A percentile compares a stretch with the other conserved stretches of the same genome.
phyloP scores from a whole-genome alignment of 1,284 basidiomycete species.

The Irpex sp. region DNA sequence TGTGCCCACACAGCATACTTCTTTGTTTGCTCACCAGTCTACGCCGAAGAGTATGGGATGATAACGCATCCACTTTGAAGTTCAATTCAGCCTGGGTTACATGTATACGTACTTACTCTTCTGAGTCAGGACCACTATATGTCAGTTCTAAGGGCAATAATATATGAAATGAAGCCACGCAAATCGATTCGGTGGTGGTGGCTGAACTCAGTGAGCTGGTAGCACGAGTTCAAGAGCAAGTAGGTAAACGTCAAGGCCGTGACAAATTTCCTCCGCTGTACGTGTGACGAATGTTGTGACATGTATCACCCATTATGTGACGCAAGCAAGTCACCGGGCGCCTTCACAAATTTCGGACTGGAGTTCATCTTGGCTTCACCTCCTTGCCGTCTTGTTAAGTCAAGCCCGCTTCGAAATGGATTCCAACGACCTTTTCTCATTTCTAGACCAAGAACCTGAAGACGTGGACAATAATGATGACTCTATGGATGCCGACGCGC shows the following conservation, averaged over 20 bases:
- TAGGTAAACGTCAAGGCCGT: neutral
- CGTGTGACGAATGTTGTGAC: neutral
- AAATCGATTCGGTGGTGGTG: too few species aligned
- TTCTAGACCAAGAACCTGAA: constrained; percentile 32
- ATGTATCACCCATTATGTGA: neutral
- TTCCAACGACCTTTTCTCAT: constrained; percentile 39
- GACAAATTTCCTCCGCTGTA: neutral
- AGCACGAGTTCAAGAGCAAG: too few species aligned
- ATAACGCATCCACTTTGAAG: too few species aligned
- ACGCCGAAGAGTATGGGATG: too few species aligned
- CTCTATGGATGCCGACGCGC: constrained; percentile 19
- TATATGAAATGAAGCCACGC: too few species aligned
- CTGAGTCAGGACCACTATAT: too few species aligned
- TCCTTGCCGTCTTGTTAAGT: neutral
- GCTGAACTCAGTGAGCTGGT: too few species aligned
- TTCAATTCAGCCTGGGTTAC: too few species aligned
- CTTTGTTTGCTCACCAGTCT: too few species aligned
- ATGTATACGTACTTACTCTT: too few species aligned
- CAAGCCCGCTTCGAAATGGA: constrained; percentile 16
- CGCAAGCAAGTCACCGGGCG: neutral
- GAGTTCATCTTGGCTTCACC: neutral
- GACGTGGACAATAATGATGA: constrained; percentile 21
- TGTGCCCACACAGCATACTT: too few species aligned
- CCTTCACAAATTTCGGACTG: neutral
- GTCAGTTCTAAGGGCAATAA: too few species aligned